Percentiles rank a stretch among this genome's conserved stretches.
Evolutionary conservation across 1,284 basidiomycete genomes (phyloP).

Genomic region (Singerocomus inundabilis): DNA sequence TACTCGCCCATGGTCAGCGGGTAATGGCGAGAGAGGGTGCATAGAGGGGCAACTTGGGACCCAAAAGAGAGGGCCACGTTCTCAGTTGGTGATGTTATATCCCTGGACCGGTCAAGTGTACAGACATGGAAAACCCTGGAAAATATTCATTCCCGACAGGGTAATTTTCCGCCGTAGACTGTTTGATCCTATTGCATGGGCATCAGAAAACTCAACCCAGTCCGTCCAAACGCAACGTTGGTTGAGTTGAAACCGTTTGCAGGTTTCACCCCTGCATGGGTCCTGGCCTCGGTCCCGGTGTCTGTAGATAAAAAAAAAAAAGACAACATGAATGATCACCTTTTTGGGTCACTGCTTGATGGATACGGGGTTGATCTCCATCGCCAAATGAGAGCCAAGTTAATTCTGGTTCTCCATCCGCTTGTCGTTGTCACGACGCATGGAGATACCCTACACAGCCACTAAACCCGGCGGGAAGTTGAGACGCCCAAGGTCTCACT

Average conservation of each 20-base stretch:
- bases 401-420: no score
- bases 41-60: not conserved
- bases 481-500: not conserved
- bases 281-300: no score
- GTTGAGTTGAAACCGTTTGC: no score
- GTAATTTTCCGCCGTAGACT: not conserved
- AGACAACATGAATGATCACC: no score
- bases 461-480: constrained; percentile 2
- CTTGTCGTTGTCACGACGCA: not conserved
- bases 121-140: constrained; percentile 2
- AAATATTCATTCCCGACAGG: not conserved
- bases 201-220: no score
- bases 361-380: not conserved
- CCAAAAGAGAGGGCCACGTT: not conserved
- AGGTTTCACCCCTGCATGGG: no score
- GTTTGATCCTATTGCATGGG: not conserved
- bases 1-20: constrained; percentile 55
- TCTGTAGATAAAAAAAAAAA: no score
- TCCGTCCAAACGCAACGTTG: no score
- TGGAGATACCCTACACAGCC: constrained; percentile 15
- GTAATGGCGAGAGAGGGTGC: no score
- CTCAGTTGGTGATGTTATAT: constrained; percentile 13
- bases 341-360: no score
- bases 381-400: not conserved
- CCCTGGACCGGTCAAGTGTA: not conserved